Conservation (phyloP, 140 eudicot species). For the Eryngium alpinum region DNA sequence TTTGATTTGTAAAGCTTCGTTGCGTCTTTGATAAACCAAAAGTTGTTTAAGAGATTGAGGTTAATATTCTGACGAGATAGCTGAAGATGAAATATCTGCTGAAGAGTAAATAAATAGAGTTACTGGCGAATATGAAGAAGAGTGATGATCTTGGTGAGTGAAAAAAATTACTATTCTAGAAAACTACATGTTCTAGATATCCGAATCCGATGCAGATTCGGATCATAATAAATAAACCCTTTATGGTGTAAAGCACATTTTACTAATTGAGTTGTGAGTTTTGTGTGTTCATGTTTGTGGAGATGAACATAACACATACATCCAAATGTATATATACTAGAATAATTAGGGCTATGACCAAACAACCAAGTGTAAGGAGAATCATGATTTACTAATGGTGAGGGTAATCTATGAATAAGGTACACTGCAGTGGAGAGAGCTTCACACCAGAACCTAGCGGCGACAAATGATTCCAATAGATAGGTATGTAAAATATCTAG, state of each 20-base stretch:
- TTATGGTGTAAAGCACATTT: not conserved
- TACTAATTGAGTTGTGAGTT: not conserved
- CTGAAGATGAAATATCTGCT: not conserved
- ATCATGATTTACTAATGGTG: not conserved
- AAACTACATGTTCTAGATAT: constrained; percentile 1
- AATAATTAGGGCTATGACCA: not conserved
- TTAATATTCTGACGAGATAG: not conserved
- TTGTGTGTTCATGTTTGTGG: not conserved
- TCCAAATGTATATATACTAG: not conserved
- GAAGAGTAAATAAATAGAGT: not conserved
- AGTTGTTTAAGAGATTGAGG: not conserved
- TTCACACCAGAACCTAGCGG: constrained; percentile 1
- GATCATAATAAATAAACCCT: constrained; percentile 3
- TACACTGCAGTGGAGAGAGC: not conserved
- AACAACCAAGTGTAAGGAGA: not conserved
- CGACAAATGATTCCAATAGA: not conserved
- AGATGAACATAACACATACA: constrained; percentile 4
- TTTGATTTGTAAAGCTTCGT: not conserved
- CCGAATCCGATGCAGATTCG: not conserved
- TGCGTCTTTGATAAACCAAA: not conserved
- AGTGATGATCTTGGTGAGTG: not conserved
- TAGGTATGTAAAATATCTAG: not conserved
- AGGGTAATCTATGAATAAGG: not conserved
- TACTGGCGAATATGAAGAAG: not conserved
- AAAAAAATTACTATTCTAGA: not conserved